phyloP scores from a whole-genome alignment of 192 early-diverging fungal genomes.

The Pilobolus umbonatus region DNA sequence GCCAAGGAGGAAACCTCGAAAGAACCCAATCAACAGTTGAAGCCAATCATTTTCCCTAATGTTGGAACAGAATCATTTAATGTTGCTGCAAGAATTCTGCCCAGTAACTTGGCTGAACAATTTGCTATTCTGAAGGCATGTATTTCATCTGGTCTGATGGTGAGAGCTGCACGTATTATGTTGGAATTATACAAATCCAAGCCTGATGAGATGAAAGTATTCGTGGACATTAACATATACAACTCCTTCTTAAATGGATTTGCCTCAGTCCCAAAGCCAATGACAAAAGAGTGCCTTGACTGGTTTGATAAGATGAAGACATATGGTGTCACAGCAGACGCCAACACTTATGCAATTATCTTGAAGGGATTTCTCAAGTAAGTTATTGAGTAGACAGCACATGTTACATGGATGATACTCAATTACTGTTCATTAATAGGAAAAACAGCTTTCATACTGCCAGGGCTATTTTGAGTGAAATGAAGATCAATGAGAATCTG shows the following conservation, averaged over 20 bases:
- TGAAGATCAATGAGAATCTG: slow-evolving; percentile 30
- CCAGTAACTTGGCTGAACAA: slow-evolving; percentile 54
- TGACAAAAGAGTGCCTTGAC: slow-evolving; percentile 50
- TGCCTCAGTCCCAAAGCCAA: slow-evolving; percentile 43
- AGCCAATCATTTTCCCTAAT: slow-evolving; percentile 29
- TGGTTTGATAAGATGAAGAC: slow-evolving; percentile 69
- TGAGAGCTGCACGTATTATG: slow-evolving; percentile 71
- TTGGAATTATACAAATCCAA: slow-evolving; percentile 56
- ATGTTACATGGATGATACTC: slow-evolving; percentile 9
- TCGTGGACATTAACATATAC: slow-evolving; percentile 65
- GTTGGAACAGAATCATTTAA: slow-evolving; percentile 23
- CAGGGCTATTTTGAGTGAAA: slow-evolving; percentile 42
- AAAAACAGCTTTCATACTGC: slow-evolving; percentile 40
- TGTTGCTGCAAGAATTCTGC: slow-evolving; percentile 22
- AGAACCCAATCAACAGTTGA: not conserved
- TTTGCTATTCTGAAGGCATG: slow-evolving; percentile 77
- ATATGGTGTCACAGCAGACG: slow-evolving; percentile 56
- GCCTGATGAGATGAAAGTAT: slow-evolving; percentile 63
- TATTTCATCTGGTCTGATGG: slow-evolving; percentile 65
- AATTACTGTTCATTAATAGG: slow-evolving; percentile 20
- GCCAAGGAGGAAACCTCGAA: not conserved
- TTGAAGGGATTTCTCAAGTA: slow-evolving; percentile 65
- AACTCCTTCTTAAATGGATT: slow-evolving; percentile 83
- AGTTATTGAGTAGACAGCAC: slow-evolving; percentile 14
- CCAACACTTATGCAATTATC: slow-evolving; percentile 73